Evolutionary conservation across 2,329 filamentous ascomycete genomes (phyloP).

Genomic region (Elsinoe arachidis): DNA sequence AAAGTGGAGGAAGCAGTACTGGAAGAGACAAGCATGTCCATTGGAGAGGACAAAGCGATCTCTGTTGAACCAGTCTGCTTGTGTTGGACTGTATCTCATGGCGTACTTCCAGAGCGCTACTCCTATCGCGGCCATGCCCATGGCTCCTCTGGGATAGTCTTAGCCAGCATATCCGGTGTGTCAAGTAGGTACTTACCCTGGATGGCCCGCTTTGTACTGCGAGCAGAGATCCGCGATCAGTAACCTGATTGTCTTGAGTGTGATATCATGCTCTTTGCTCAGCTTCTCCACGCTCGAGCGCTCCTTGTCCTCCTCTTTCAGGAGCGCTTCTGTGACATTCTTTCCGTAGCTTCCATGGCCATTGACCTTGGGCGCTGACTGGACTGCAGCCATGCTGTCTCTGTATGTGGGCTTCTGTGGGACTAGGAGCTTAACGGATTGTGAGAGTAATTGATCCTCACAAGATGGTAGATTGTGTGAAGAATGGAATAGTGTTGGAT

Average conservation of each 20-base stretch:
- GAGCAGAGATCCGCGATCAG: slow-evolving; percentile 61
- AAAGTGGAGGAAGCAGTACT: slow-evolving; percentile 47
- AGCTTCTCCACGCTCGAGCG: slow-evolving; percentile 8
- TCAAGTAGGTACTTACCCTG: slow-evolving; percentile 42
- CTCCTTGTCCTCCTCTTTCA: slow-evolving; percentile 9
- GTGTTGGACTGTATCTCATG: slow-evolving; percentile 52
- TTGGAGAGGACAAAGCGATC: slow-evolving; percentile 57
- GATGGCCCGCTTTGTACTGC: slow-evolving; percentile 62
- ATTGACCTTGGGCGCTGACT: not conserved
- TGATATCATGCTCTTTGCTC: slow-evolving; percentile 33
- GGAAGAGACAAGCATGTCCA: slow-evolving; percentile 49
- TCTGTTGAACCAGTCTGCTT: slow-evolving; percentile 50
- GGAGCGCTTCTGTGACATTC: slow-evolving; percentile 10
- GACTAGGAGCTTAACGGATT: too few relatives aligned
- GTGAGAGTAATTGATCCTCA: not conserved
- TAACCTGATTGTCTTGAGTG: slow-evolving; percentile 52
- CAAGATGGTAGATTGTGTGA: not conserved
- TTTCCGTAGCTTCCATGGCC: slow-evolving; percentile 6
- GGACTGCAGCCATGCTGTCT: slow-evolving; percentile 4
- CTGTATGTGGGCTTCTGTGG: not conserved
- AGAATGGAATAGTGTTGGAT: not conserved
- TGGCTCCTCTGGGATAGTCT: slow-evolving; percentile 37
- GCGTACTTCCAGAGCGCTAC: slow-evolving; percentile 54
- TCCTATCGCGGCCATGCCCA: slow-evolving; percentile 55
- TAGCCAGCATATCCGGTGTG: not conserved